Base-by-base conservation (phyloP, 768 basidiomycete species). In the Leccinum incarnatum region DNA sequence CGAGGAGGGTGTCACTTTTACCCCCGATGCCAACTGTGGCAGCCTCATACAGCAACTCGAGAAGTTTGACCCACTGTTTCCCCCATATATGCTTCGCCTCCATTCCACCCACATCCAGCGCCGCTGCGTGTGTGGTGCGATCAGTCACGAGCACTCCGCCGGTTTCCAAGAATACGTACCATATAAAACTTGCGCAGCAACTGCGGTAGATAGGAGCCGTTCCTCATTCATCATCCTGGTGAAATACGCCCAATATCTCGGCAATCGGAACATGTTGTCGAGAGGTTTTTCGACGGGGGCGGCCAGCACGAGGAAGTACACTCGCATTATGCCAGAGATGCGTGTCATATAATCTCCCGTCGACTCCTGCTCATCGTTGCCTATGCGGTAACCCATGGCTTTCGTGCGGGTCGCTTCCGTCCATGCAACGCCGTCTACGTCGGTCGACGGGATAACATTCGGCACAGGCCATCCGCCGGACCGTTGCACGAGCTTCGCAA, bases 381-480 rank as follows among this genome's bases (percentile, higher is more conserved):
- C 78, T 50, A 76, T 71, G 30, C 85, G 75, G 63, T 81, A 84
- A 1, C 89, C 89, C 69, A 80, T 78, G 23, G 81, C 81, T 67
- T 85, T 88, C 49, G 54, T 69, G 36, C 76, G 74, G 19, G 76
- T 73, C 14, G 54, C 70, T 0, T 76, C 75, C 34, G 67, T 64
- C 81, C 83, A 86, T 17, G 77, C 67, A 19, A 72, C 69, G 4
- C 76, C 80, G 55, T 84, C 82, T 17, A 79, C 73, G 56, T 89
- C 83, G 15, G 73, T 72, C 14, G 72, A 65, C 1, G 87, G 84
- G 0, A 92, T 78, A 17, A 77, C 79, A 51, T 77, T 77, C 0
- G 93, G 93, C 3, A 96, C 78, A 0, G 88, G 80, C 95, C 95
- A 98, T 25, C 89, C 89, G 45, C 95, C 95, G 19, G 89, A 84